These are phyloP conservation scores for Dendryphion nanum DNA, from an alignment of 2,329 filamentous ascomycete genomes.

Conservation along the genomic window DNA sequence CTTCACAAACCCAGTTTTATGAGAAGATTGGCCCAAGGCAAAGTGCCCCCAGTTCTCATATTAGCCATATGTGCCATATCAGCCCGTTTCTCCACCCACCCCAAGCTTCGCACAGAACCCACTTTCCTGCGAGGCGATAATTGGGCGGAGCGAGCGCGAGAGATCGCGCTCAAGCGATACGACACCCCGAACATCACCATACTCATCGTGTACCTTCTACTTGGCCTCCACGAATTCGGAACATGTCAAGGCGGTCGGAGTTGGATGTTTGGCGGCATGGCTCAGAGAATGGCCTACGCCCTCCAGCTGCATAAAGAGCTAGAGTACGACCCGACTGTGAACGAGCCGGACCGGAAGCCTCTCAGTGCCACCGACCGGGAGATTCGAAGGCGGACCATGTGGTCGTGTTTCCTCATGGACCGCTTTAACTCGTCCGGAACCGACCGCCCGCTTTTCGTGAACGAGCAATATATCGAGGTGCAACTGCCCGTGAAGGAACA, in stretches of 20 bases:
- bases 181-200: conserved; percentile 97
- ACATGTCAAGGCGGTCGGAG: conserved; percentile 94
- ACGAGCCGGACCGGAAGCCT: conserved; percentile 59
- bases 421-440: conserved; percentile 95
- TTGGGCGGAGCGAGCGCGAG: conserved; percentile 84
- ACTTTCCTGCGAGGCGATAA: conserved; percentile 86
- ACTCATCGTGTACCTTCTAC: conserved; percentile 80
- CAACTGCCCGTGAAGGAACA: conserved; percentile 89
- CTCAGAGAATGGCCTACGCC: conserved; percentile 95
- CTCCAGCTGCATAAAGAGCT: conserved; percentile 90
- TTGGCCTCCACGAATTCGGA: conserved; percentile 92
- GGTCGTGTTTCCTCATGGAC: conserved; percentile 97
- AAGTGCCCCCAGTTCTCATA: conserved; percentile 83
- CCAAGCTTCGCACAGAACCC: conserved; percentile 70
- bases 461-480: conserved; percentile 84
- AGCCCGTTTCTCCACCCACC: conserved; percentile 91
- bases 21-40: conserved; percentile 75
- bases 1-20: conserved; percentile 98
- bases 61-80: conserved; percentile 94
- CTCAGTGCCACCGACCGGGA: conserved; percentile 91
- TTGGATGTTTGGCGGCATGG: conserved; percentile 94
- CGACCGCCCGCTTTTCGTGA: conserved; percentile 86
- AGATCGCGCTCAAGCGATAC: conserved; percentile 82
- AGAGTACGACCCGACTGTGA: conserved; percentile 72
- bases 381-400: conserved; percentile 92